Conservation (phyloP, 306 rosid genomes). For the Corylus avellana region DNA sequence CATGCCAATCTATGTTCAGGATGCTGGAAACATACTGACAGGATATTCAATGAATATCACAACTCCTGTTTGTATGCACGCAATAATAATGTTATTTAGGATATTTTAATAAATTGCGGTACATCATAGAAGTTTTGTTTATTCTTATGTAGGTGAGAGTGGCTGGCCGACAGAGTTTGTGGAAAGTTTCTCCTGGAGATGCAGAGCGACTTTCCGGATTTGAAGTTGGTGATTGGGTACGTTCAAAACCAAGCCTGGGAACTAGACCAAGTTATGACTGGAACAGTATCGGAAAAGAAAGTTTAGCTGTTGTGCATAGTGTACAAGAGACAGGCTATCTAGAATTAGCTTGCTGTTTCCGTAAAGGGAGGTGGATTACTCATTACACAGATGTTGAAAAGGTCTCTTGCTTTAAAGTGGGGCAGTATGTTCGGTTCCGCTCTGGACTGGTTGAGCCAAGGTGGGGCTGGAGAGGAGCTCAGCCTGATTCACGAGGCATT, state of each 20-base stretch:
- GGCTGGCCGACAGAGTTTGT: slow-evolving; percentile 81
- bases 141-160: slow-evolving; percentile 67
- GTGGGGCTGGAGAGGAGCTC: slow-evolving; percentile 98
- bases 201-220: slow-evolving; percentile 93
- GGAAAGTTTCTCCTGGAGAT: slow-evolving; percentile 99
- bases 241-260: slow-evolving; percentile 94
- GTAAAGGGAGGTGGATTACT: slow-evolving; percentile 88
- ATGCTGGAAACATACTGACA: slow-evolving; percentile 2
- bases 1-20: background rate
- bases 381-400: slow-evolving; percentile 90
- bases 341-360: slow-evolving; percentile 97
- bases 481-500: slow-evolving; percentile 70
- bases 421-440: slow-evolving; percentile 88
- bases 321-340: slow-evolving; percentile 92
- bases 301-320: slow-evolving; percentile 92
- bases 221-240: slow-evolving; percentile 99
- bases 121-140: slow-evolving; percentile 23
- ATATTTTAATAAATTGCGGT: background rate
- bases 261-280: slow-evolving; percentile 95
- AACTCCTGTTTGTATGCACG: background rate
- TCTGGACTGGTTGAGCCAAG: slow-evolving; percentile 84
- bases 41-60: background rate
- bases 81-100: slow-evolving; percentile 16
- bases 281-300: slow-evolving; percentile 85
- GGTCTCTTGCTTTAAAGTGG: slow-evolving; percentile 76